Base-by-base conservation (phyloP, 1,284 basidiomycete genomes). In the Microbotryomycetes sp. region DNA sequence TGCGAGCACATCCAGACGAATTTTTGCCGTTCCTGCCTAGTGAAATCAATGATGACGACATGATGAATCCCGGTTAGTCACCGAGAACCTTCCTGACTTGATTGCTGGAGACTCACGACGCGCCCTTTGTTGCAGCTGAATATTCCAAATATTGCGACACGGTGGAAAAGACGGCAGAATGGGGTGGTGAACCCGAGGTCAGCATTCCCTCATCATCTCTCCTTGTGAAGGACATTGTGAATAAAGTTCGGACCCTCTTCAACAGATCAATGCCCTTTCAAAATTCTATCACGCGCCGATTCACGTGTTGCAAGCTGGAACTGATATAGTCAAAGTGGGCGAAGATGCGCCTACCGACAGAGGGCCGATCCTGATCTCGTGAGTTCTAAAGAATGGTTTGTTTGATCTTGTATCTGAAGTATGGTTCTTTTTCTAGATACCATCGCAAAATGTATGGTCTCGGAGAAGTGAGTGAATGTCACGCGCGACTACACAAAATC, bases 131-230 rank as follows among this genome's bases (percentile, higher is more conserved):
- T 5, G 28, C 62, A 70, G 76, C 77, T 47, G 82, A 88, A 72
- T 96, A 89, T 71, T 76, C 82, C 54, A 78, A 80, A 64, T 97
- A 98, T 75, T 97, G 92, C 75, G 77, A 80, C 63, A 81, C 82
- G 12, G 85, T 99, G 23, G 84, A 86, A 54, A 81, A 86, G 71
- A 94, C 92, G 9, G 88, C 85, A 9, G 83, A 86, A 32, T 98
- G 96, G 96, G 96, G 96, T 51, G 96, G 96, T 45, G 92, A 98
- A 77, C 93, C 92, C 2, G 96, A 98, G 74, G 81, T 82, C 49
- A 62, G 80, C 72, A 56, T 68, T 4, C 49, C 73, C 15, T 62
- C 63, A 19, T 63, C 67, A 16, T 68, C 70, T 16, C 67, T 36
- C 7, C 15, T 30, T 29, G n/a, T n/a, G n/a, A n/a, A n/a, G n/a